Evolutionary conservation across 2,329 filamentous ascomycete genomes (phyloP).

Genomic region (Trichophyton benhamiae): DNA sequence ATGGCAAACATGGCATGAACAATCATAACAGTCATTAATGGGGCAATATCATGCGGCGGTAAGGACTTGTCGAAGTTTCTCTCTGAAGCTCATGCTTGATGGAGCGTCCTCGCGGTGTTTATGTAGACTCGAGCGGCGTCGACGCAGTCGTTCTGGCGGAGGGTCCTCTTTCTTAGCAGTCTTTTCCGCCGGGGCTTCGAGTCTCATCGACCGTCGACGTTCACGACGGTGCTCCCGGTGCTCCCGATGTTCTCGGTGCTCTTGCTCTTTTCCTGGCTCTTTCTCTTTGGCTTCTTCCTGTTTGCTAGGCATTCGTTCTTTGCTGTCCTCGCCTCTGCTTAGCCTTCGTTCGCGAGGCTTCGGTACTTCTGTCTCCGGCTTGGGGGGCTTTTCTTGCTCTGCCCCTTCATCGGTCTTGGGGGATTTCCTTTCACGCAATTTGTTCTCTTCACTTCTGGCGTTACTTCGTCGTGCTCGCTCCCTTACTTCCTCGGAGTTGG

Average conservation of each 20-base stretch:
- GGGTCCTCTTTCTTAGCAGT: background rate
- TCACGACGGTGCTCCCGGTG: background rate
- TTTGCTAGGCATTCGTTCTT: background rate
- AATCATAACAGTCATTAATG: background rate
- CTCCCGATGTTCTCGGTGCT: background rate
- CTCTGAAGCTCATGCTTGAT: background rate
- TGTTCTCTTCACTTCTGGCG: background rate
- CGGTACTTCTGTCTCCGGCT: background rate
- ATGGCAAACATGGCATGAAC: background rate
- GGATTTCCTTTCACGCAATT: background rate
- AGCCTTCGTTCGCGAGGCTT: background rate
- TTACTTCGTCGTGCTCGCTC: background rate
- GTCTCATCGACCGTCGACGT: background rate
- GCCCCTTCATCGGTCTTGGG: background rate
- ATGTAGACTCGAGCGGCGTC: background rate
- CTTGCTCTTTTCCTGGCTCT: background rate
- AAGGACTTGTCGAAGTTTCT: background rate
- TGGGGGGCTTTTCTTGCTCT: background rate
- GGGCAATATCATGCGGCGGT: background rate
- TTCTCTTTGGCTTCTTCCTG: background rate
- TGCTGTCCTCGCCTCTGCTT: background rate
- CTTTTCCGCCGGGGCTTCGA: background rate
- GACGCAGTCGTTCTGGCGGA: background rate
- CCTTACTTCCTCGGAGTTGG: background rate
- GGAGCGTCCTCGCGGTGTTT: constrained; percentile 1